Base-by-base conservation (phyloP, 805 yeast species). In the Huiozyma naganishii region DNA sequence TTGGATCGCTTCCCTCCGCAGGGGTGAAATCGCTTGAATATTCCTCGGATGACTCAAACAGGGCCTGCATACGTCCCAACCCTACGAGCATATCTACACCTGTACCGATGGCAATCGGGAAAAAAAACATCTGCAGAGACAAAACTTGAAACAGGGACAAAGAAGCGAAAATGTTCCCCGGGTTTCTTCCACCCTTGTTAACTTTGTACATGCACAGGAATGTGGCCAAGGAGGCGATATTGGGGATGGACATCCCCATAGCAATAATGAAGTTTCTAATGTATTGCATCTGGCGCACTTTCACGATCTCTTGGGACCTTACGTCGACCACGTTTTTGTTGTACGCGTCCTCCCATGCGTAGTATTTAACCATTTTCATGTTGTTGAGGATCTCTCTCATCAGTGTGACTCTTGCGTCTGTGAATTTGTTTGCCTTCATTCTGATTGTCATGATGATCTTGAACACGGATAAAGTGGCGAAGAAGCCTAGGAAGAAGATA, bases 281-380 rank as follows among this genome's bases (percentile, higher is more conserved):
- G 37, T 79, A 68, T 54, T 83, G 89, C 69, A 86, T 74, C 42
- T 65, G 68, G 48, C 78, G 71, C 46, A 89, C 72, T 41, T 69
- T 67, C 4, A 55, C 52, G 73, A 84, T 79, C 63, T 88, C 97
- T 17, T 66, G 56, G 0, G 57, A 53, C 58, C 97, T 74, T 28
- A 76, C 68, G 9, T 68, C 70, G 11, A 75, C 55, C 32, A 89
- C 72, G 42, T 72, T 66, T 7, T 70, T 60, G 43, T 71, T 70
- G 58, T 86, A 89, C 0, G 96, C 88, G 30, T 70, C 70, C 64
- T 89, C 97, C 96, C 96, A 89, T 1, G 94, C 84, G 59, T 88
- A 89, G 59, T 74, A 83, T 66, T 89, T 89, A 61, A 89, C 84
- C 67, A 82, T 73, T 56, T 83, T 85, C 72, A 89, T 75, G 50